Evolutionary conservation across 331 rosid species (phyloP).

Genomic region (Dryas integrifolia): DNA sequence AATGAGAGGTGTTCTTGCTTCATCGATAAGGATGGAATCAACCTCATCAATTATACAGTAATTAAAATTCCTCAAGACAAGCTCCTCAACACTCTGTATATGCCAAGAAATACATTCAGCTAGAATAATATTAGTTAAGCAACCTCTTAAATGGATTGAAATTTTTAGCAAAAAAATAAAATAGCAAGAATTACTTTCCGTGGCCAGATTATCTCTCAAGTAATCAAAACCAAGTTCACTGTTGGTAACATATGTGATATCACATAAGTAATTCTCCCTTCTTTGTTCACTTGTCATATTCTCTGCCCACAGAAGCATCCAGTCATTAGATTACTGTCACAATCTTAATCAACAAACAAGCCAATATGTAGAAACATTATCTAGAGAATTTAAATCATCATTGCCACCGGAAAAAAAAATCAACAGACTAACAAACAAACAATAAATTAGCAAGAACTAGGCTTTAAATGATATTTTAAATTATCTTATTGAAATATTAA

Average conservation of each 20-base stretch:
- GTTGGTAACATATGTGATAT: slow-evolving; percentile 92
- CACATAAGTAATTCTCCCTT: slow-evolving; percentile 84
- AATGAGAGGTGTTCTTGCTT: slow-evolving; percentile 97
- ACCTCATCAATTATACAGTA: slow-evolving; percentile 96
- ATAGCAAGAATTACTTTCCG: slow-evolving; percentile 87
- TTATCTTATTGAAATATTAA: background rate
- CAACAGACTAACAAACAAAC: background rate
- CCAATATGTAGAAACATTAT: background rate
- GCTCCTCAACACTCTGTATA: slow-evolving; percentile 90
- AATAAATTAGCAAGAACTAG: slow-evolving; percentile 1
- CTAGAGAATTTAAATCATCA: background rate
- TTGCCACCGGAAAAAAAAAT: background rate
- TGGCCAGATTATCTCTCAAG: slow-evolving; percentile 99
- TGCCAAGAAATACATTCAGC: slow-evolving; percentile 34
- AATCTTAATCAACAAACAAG: background rate
- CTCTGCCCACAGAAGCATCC: slow-evolving; percentile 58
- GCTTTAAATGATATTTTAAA: background rate
- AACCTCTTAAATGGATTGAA: slow-evolving; percentile 9
- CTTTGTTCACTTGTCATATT: slow-evolving; percentile 94
- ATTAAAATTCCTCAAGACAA: slow-evolving; percentile 82
- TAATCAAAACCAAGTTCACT: slow-evolving; percentile 98
- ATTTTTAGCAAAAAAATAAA: slow-evolving; percentile 12
- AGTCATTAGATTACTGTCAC: slow-evolving; percentile 23
- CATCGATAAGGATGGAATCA: slow-evolving; percentile 96
- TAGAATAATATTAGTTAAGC: slow-evolving; percentile 9